Conservation (phyloP, 2,329 filamentous ascomycete genomes). For the Tolypocladium tropicale region DNA sequence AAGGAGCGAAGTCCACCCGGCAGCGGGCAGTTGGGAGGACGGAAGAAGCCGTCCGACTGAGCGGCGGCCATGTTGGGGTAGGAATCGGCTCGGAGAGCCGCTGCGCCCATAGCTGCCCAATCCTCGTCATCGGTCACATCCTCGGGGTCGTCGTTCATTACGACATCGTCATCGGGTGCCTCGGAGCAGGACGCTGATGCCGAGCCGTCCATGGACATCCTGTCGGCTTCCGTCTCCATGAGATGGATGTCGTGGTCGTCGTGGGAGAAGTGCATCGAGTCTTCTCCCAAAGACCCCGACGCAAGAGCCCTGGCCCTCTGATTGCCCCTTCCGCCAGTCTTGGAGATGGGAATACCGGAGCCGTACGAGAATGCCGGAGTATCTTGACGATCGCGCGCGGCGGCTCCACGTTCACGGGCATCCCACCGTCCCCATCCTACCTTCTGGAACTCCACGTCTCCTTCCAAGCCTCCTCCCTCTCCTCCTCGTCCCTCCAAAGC, state of each 20-base stretch:
- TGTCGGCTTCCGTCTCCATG: slow-evolving; percentile 80
- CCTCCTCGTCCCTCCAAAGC: slow-evolving; percentile 73
- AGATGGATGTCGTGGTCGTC: slow-evolving; percentile 57
- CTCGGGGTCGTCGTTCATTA: slow-evolving; percentile 65
- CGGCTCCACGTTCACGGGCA: slow-evolving; percentile 62
- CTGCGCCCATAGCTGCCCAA: slow-evolving; percentile 83
- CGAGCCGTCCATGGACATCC: slow-evolving; percentile 76
- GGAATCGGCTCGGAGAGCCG: slow-evolving; percentile 62
- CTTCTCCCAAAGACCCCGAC: slow-evolving; percentile 52
- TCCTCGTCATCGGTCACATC: slow-evolving; percentile 94
- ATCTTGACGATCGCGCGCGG: slow-evolving; percentile 34
- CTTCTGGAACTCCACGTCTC: slow-evolving; percentile 81
- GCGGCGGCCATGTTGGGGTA: slow-evolving; percentile 46
- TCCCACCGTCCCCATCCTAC: slow-evolving; percentile 97
- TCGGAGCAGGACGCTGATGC: slow-evolving; percentile 68
- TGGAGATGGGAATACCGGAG: slow-evolving; percentile 47
- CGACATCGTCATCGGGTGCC: slow-evolving; percentile 55
- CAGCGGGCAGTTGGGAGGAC: slow-evolving; percentile 35
- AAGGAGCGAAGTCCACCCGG: slow-evolving; percentile 36
- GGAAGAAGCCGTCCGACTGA: slow-evolving; percentile 38
- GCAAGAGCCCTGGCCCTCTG: slow-evolving; percentile 39
- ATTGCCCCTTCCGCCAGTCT: slow-evolving; percentile 29
- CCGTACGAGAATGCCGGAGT: slow-evolving; percentile 31
- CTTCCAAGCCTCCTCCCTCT: slow-evolving; percentile 50
- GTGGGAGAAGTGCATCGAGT: slow-evolving; percentile 67